Evolutionary conservation across 805 yeast species (phyloP).

Genomic region (Candida methanosorbosa): DNA sequence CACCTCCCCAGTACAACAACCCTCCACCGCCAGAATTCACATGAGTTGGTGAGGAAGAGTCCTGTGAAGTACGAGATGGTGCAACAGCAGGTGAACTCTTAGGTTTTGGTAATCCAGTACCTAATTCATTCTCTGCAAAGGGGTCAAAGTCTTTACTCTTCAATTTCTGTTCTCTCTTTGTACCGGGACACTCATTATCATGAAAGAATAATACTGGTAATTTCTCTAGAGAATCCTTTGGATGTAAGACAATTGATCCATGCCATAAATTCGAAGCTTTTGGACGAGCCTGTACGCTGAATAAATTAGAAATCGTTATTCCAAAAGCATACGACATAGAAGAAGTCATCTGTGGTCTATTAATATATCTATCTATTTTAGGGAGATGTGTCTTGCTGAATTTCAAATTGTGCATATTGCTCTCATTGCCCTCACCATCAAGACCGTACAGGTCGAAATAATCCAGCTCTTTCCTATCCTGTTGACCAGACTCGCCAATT

Average conservation of each 20-base stretch:
- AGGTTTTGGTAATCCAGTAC: constrained; percentile 4
- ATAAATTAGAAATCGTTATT: constrained; percentile 48
- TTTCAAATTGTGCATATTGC: constrained; percentile 8
- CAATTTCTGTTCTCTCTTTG: constrained; percentile 49
- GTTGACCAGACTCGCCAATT: constrained; percentile 9
- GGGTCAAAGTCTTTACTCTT: constrained; percentile 67
- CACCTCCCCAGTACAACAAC: constrained; percentile 85
- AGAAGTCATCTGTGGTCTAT: constrained; percentile 43
- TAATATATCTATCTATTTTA: constrained; percentile 28
- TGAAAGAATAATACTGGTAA: constrained; percentile 88
- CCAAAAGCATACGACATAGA: constrained; percentile 63
- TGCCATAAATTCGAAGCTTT: constrained; percentile 89
- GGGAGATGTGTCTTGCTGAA: constrained; percentile 10
- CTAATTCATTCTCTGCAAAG: constrained; percentile 44
- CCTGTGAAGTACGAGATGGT: not conserved
- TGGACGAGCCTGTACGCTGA: constrained; percentile 73
- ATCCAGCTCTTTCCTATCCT: constrained; percentile 21
- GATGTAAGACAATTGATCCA: constrained; percentile 75
- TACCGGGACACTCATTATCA: constrained; percentile 78
- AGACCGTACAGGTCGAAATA: constrained; percentile 31
- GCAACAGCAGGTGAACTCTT: not conserved
- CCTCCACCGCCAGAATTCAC: constrained; percentile 23
- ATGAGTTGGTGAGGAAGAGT: too few relatives aligned
- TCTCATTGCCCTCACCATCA: constrained; percentile 26
- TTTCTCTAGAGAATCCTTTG: constrained; percentile 48